A percentile compares a stretch with the other conserved stretches of the same genome.
Evolutionary conservation across 2,329 filamentous ascomycete genomes (phyloP).

Genomic region (Phaeophleospora eucalypticola): DNA sequence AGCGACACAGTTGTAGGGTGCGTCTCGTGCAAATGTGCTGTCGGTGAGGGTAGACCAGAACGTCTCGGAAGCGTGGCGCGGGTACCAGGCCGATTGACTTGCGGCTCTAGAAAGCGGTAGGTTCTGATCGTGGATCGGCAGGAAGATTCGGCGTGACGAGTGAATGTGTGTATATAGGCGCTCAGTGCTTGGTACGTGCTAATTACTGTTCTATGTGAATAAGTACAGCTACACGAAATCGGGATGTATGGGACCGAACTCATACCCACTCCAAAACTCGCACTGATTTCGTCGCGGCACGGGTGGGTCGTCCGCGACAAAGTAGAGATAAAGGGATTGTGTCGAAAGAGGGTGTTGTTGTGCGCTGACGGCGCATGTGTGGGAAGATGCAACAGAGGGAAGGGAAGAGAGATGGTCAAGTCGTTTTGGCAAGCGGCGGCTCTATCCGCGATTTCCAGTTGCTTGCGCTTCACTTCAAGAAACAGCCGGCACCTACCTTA

Average conservation of each 20-base stretch:
- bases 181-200: background rate
- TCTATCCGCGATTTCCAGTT: too few species aligned
- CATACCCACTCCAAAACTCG: background rate
- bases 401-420: background rate
- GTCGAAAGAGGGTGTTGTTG: background rate
- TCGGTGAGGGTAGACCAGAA: background rate
- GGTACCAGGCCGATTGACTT: background rate
- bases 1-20: background rate
- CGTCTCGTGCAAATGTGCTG: background rate
- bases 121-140: background rate
- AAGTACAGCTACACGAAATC: slow-evolving; percentile 3
- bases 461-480: too few species aligned
- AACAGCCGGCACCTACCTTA: too few species aligned
- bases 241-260: background rate
- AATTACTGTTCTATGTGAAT: background rate
- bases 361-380: background rate
- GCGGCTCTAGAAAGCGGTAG: background rate
- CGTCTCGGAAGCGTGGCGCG: background rate
- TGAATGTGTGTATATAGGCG: background rate
- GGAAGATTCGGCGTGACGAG: background rate
- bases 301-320: background rate
- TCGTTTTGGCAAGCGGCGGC: background rate
- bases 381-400: background rate
- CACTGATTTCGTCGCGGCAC: background rate
- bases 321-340: background rate